Conservation (phyloP, 1,284 basidiomycete species). For the Melampsora occidentalis region DNA sequence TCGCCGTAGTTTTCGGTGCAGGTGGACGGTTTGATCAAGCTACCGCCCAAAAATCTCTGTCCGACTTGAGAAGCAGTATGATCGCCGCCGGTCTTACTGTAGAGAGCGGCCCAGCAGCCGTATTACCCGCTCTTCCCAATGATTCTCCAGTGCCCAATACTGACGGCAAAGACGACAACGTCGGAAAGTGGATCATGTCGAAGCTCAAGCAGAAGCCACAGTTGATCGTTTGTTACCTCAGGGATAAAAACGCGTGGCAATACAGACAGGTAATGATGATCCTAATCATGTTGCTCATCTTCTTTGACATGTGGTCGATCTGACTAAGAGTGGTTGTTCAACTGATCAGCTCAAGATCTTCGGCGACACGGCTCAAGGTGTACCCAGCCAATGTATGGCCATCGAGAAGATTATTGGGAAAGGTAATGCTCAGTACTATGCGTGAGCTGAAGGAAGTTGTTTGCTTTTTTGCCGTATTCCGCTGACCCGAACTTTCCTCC, state of each 20-base stretch:
- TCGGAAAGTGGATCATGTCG: constrained; percentile 40
- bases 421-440: constrained; percentile 38
- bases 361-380: constrained; percentile 29
- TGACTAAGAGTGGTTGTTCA: neutral
- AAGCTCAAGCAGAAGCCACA: constrained; percentile 32
- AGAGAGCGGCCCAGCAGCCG: neutral
- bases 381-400: constrained; percentile 35
- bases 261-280: constrained; percentile 22
- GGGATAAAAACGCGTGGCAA: constrained; percentile 38
- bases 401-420: constrained; percentile 30
- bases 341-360: constrained; percentile 39
- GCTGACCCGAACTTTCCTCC: neutral
- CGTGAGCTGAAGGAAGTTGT: constrained; percentile 17
- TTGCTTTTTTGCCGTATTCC: too few species aligned
- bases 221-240: constrained; percentile 34
- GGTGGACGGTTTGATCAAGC: neutral
- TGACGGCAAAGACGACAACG: neutral
- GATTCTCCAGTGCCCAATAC: neutral
- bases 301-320: neutral
- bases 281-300: neutral
- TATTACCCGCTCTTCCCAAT: neutral
- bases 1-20: constrained; percentile 18
- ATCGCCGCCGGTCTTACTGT: constrained; percentile 13
- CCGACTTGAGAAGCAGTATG: constrained; percentile 9
- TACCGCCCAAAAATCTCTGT: neutral